Evolutionary conservation across 768 basidiomycete species (phyloP).

Genomic region (Russula vinacea): DNA sequence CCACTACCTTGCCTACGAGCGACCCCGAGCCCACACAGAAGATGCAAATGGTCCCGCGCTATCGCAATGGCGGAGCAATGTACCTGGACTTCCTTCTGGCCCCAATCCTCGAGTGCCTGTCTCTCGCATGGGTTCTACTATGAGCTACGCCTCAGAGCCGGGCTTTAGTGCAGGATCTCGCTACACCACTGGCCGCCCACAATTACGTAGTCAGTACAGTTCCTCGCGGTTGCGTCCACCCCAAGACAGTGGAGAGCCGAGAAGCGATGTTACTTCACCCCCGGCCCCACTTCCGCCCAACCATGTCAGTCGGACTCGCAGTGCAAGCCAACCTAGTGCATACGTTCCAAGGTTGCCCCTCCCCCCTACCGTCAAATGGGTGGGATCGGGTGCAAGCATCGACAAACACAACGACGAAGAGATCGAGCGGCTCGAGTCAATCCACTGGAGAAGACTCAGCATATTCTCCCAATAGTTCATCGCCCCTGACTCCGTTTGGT

Average conservation of each 20-base stretch:
- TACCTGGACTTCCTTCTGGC: constrained; percentile 28
- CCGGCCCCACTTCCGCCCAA: constrained; percentile 22
- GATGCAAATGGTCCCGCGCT: constrained; percentile 28
- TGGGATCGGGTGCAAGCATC: constrained; percentile 51
- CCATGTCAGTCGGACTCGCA: constrained; percentile 58
- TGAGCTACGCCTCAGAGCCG: constrained; percentile 26
- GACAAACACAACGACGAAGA: constrained; percentile 49
- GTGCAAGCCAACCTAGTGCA: constrained; percentile 74
- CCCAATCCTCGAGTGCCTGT: constrained; percentile 14
- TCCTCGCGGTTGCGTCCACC: constrained; percentile 26
- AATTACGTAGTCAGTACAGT: constrained; percentile 25
- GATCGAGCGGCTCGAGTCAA: constrained; percentile 82
- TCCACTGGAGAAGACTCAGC: constrained; percentile 80
- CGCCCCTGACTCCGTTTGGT: constrained; percentile 89
- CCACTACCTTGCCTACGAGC: constrained; percentile 24
- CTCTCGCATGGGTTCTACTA: constrained; percentile 21
- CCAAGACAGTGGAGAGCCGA: constrained; percentile 20
- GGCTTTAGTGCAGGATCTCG: constrained; percentile 14
- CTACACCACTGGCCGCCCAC: constrained; percentile 15
- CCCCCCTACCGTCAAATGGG: constrained; percentile 51
- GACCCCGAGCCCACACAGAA: constrained; percentile 30
- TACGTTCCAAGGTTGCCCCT: constrained; percentile 56
- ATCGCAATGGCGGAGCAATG: constrained; percentile 28
- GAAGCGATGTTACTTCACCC: constrained; percentile 18
- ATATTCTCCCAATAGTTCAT: constrained; percentile 79